Base-by-base conservation (phyloP, 371 early-diverging fungal species). In the Umbelopsis sp. region DNA sequence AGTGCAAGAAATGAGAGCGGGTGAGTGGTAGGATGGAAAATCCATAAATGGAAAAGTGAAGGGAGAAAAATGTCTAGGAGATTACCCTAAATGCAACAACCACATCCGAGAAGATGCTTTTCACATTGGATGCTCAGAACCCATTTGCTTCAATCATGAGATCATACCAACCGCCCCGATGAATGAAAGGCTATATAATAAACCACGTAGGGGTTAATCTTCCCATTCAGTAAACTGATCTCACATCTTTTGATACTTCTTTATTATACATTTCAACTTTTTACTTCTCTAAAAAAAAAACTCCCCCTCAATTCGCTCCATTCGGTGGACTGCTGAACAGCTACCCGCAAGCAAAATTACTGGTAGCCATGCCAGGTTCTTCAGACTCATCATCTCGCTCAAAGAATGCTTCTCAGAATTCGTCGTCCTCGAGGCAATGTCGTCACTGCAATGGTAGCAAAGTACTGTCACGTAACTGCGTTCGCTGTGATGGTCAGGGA, bases 41-140 rank as follows among this genome's bases (percentile, higher is more conserved):
- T 16, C 57, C 57, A 57, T 57, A 57, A 14, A 57, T 57, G 57
- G 57, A 18, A 57, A 57, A 51, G 52, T 51, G 52, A 51, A 57
- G 35, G 57, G 32, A 35, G 29, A 57, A 32, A 29, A 35, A 35
- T 57, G 37, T 4, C 37, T 57, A 57, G 16, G 35, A 57, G 29
- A 29, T 32, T 32, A 29, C 35, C 22, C 29, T 32, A 24, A 57
- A 35, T 57, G 29, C n/a, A 29, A 57, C 29, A 35, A 32, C 12
- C 12, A 29, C 32, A 51, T 29, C 57, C 57, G 57, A 48, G 20
- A 18, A 18, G 7, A 1, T 16, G 57, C 35, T 35, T 35, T 29
- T 29, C 57, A 29, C 8, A 18, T 29, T n/a, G 1, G 57, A 18
- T 57, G 35, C 57, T 18, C 41, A 41, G 41, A 41, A 41, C 12